Base-by-base conservation (phyloP, 2,329 filamentous ascomycete genomes). In the Zymoseptoria pseudotritici region DNA sequence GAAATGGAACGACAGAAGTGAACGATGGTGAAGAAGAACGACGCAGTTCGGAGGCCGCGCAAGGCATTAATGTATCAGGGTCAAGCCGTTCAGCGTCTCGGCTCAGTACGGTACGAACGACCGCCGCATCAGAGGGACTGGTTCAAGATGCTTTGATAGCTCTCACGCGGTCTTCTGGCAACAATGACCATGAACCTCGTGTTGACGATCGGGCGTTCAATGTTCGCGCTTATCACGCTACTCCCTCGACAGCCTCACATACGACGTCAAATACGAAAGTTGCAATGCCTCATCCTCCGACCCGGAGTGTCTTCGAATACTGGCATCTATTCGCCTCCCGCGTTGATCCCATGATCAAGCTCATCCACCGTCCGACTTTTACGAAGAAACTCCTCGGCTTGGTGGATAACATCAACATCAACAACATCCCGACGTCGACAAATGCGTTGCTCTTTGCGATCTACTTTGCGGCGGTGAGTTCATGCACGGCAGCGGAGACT, bases 331-430 rank as follows among this genome's bases (percentile, higher is more conserved):
- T 67, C 53, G 55, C 61, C 11, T 61, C 63, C 6, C 53, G 67
- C 22, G 67, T 70, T 1, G 69, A 71, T 55, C 68, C 68, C 4
- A 61, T 70, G 61, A 65, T 61, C 6, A 71, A 71, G 58, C 53
- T 70, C 19, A 60, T 71, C 10, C 69, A 71, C 56, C 67, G 68
- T 55, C 67, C 68, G 4, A 64, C 66, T 5, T 61, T 69, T 21
- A 59, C 56, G 1, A 56, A 59, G 24, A 66, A 63, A 50, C 50
- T 70, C 2, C 60, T 69, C 52, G 46, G 20, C 10, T 26, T 59
- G 31, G 62, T 67, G 13, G 64, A 66, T 31, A 59, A 61, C 20
- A 60, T 63, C 6, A 24, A 55, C 13, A 20, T 26, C 24, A 19
- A 24, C 24, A 60, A 58, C 17, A 36, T 66, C 13, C 52, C 60